Percentiles rank a stretch among this genome's conserved stretches.
These are phyloP conservation scores for Clavariopsis aquatica DNA, from an alignment of 495 filamentous ascomycete genomes.

Conservation along the genomic window DNA sequence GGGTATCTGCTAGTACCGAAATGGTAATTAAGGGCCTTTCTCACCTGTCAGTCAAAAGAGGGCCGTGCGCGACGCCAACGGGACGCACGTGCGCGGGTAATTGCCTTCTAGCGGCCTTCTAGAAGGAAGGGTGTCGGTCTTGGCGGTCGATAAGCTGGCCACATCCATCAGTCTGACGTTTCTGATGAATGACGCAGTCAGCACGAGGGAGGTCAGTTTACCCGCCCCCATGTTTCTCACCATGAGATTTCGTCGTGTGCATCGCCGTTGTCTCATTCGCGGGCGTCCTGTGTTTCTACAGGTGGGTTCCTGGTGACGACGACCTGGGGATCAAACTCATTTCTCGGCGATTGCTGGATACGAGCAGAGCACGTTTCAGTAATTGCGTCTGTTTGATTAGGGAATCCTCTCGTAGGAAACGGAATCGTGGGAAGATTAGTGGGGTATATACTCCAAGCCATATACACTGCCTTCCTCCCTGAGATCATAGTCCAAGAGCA, in stretches of 20 bases:
- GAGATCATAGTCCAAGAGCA: too few relatives aligned
- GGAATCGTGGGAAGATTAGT: background rate
- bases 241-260: background rate
- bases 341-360: background rate
- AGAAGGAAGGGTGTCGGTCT: slow-evolving; percentile 2
- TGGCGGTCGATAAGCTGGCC: background rate
- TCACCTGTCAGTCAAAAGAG: background rate
- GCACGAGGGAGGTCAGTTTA: slow-evolving; percentile 4
- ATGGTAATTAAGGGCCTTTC: background rate
- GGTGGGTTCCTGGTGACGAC: background rate
- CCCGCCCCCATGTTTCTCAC: background rate
- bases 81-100: slow-evolving; percentile 9
- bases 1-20: background rate
- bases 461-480: background rate
- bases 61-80: background rate
- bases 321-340: background rate
- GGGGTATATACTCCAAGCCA: background rate
- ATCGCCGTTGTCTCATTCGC: background rate
- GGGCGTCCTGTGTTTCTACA: background rate
- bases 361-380: background rate
- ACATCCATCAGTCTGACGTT: background rate
- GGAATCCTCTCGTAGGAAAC: background rate
- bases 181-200: slow-evolving; percentile 6
- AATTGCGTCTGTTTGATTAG: background rate
- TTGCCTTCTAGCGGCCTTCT: slow-evolving; percentile 18